These are phyloP conservation scores for Naganishia onofrii DNA, from an alignment of 768 basidiomycete genomes.

Conservation along the genomic window DNA sequence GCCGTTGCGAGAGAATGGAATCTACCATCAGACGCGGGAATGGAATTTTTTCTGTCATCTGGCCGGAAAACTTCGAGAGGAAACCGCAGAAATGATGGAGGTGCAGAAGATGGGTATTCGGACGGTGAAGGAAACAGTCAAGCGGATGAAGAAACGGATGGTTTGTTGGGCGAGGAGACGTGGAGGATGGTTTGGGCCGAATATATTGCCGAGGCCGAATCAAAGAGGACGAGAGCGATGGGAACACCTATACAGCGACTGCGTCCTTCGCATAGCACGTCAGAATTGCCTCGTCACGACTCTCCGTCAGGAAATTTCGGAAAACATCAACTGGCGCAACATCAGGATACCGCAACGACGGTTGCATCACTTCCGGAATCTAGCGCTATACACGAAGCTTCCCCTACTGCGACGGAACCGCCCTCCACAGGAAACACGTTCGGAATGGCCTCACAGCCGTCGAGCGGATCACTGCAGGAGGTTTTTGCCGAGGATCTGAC, in stretches of 20 bases:
- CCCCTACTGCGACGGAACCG: neutral
- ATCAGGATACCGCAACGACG: neutral
- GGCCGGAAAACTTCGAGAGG: neutral
- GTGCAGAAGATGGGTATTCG: neutral
- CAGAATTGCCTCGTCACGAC: neutral
- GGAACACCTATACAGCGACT: neutral
- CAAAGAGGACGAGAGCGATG: constrained; percentile 10
- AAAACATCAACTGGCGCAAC: neutral
- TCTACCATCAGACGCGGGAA: constrained; percentile 26
- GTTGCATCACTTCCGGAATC: neutral
- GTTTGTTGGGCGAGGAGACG: constrained; percentile 22
- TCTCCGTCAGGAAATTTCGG: neutral
- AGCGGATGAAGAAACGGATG: constrained; percentile 3
- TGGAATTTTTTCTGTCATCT: constrained; percentile 26
- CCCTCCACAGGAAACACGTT: constrained; percentile 17
- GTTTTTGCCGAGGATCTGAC: too few species aligned
- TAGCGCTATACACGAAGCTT: neutral
- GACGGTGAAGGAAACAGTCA: constrained; percentile 14
- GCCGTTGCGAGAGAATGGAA: constrained; percentile 27
- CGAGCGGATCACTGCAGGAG: neutral
- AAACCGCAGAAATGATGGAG: neutral
- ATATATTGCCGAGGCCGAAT: constrained; percentile 17
- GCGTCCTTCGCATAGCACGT: neutral
- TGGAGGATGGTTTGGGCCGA: constrained; percentile 31
- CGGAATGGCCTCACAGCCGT: neutral